These are phyloP conservation scores for Rhizomucor pusillus DNA, from an alignment of 371 early-diverging fungal genomes.

Conservation along the genomic window DNA sequence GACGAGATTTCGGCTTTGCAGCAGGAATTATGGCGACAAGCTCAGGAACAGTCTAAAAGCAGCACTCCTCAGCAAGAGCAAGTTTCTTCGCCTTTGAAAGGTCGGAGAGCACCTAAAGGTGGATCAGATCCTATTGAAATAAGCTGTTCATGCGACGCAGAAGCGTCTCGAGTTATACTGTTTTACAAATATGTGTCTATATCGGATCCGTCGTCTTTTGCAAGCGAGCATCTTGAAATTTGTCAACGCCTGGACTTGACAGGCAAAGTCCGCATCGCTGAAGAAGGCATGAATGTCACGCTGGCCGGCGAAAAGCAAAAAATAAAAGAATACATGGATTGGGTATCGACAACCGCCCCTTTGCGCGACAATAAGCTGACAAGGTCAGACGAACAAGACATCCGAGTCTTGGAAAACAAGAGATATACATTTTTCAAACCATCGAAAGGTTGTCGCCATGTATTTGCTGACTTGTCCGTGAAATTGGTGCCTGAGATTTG, in stretches of 20 bases:
- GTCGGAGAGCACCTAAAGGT: conserved; percentile 24
- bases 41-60: conserved; percentile 2
- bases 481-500: conserved; percentile 71
- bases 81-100: not conserved
- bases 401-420: not conserved
- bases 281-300: conserved; percentile 70
- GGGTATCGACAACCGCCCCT: conserved; percentile 20
- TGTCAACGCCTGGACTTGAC: conserved; percentile 35
- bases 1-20: conserved; percentile 12
- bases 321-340: conserved; percentile 51
- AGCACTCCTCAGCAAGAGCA: not conserved
- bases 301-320: conserved; percentile 49
- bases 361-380: conserved; percentile 5
- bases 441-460: conserved; percentile 62
- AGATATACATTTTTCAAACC: conserved; percentile 67
- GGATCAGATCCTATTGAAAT: conserved; percentile 39
- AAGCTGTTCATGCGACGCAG: conserved; percentile 28
- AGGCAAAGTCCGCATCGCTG: conserved; percentile 65
- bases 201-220: conserved; percentile 38
- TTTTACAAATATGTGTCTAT: conserved; percentile 58
- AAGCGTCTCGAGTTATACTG: conserved; percentile 48
- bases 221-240: conserved; percentile 38
- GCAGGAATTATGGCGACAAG: not conserved
- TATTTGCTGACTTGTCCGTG: conserved; percentile 59
- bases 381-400: conserved; percentile 2